Base-by-base conservation (phyloP, 176 grass and related monocot genomes). In the Eragrostis curvula region DNA sequence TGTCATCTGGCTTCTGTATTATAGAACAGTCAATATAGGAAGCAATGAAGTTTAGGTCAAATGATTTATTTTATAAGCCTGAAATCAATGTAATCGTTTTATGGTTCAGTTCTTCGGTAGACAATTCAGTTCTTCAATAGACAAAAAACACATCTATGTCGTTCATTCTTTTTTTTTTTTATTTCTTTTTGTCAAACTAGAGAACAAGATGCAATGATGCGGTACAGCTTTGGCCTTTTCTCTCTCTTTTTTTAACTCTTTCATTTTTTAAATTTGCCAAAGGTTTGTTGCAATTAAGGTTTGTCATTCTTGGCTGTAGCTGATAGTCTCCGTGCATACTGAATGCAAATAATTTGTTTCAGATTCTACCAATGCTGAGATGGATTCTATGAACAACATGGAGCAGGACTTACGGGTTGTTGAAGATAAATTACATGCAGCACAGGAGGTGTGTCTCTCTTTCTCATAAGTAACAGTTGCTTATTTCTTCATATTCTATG, bases 391-490 rank as follows among this genome's bases (percentile, higher is more conserved):
- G 86, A 89, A 81, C 1, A 40, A 71, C 25, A 82, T 77, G 23
- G 92, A 95, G 50, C 50, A 29, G 75, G 88, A 98, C 81, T 65
- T 98, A 74, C 84, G 70, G 66, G 20, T 47, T 60, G 84, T 73
- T 49, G 87, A 91, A 87, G 88, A 89, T 40, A 91, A 89, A 73
- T 53, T 98, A 71, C 86, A 66, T 53, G 59, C 67, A 39, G 79
- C 90, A 64, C 75, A 98, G 74, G 81, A 92, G 85, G 95, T 98
- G 60, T 47, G 84, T 39, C 75, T 70, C 56, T 83, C 74, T 12
- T 65, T 43, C 36, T 56, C n/a, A 13, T 18, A 47, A 27, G n/a
- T 73, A 82, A 28, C 76, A 51, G 18, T 57, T 61, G 36, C 44
- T 87, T 45, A 49, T 75, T 49, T 55, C 5, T 20, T 70, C 1